Percentiles rank a stretch among this genome's conserved stretches.
phyloP scores from a whole-genome alignment of 2,329 filamentous ascomycete genomes.

The Massarina eburnea region DNA sequence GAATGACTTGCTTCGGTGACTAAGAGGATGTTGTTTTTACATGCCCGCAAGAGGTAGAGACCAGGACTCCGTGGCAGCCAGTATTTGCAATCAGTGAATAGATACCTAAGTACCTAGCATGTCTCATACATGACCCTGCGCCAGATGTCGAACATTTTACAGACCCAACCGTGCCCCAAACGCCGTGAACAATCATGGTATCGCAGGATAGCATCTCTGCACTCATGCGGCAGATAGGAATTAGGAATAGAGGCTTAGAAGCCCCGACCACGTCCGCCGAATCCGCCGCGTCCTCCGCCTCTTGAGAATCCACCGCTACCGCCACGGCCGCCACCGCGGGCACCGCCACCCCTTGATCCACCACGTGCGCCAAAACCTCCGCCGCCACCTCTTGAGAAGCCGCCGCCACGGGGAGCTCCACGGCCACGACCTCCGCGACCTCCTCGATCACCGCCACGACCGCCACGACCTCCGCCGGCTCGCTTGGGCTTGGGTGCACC shows the following conservation, averaged over 20 bases:
- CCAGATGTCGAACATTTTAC: slow-evolving; percentile 3
- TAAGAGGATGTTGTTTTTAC: not conserved
- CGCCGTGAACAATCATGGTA: slow-evolving; percentile 26
- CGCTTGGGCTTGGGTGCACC: slow-evolving; percentile 72
- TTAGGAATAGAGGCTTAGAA: slow-evolving; percentile 19
- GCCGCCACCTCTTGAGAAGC: slow-evolving; percentile 42
- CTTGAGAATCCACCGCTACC: slow-evolving; percentile 37
- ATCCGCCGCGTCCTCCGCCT: slow-evolving; percentile 26
- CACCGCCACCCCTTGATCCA: slow-evolving; percentile 53
- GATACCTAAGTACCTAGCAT: not conserved
- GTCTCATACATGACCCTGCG: not conserved
- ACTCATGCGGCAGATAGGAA: not conserved
- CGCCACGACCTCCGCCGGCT: slow-evolving; percentile 62
- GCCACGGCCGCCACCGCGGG: slow-evolving; percentile 33
- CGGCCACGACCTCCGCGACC: slow-evolving; percentile 54
- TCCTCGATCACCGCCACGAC: slow-evolving; percentile 57
- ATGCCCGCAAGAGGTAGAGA: not conserved
- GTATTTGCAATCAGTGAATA: not conserved
- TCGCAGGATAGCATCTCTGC: slow-evolving; percentile 14
- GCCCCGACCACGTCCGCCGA: slow-evolving; percentile 33
- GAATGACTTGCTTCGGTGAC: no score
- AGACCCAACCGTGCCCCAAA: slow-evolving; percentile 7
- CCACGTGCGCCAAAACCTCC: slow-evolving; percentile 29
- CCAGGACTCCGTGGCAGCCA: not conserved
- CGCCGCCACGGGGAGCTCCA: slow-evolving; percentile 57